Evolutionary conservation across 371 early-diverging fungal species (phyloP), one percentile per base, ranked within the genome.

Genomic region (Lichtheimia ornata): DNA sequence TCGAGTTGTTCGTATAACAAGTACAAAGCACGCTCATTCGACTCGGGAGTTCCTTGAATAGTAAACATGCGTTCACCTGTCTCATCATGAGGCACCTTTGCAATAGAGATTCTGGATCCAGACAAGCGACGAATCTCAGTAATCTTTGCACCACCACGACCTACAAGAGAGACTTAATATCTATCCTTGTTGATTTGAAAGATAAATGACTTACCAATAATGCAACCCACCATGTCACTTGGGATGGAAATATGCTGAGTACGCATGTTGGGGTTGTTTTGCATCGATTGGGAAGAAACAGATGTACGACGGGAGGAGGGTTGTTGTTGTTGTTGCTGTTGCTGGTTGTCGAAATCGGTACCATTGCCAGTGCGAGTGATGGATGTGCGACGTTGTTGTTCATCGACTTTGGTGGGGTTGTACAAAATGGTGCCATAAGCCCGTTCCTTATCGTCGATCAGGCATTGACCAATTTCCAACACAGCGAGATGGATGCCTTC

Each of bases 1-100:
- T 97, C 95, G 58, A 97, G 72, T 73, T 94, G 89, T 20, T 88
- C 88, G 69, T 94, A 93, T 45, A 97, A 83, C 68, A 96, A 81
- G 59, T 88, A 93, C 56, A 95, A 77, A 2, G 97, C 97, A 73
- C 88, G 88, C 74, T 93, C 91, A 72, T 92, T 94, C 58, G 89
- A 80, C 65, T 95, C 94, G 12, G 87, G 76, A 1, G 91, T 85
- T 44, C 97, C 97, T 56, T 88, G 87, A 69, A 97, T 91, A 24
- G 95, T 95, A 59, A 97, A 91, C 82, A 94, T 86, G 9, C 96
- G 84, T 69, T 94, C 94, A 53, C 85, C 89, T 25, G 82, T 70
- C 57, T 87, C 89, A 61, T 90, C 88, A 67, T 90, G 88, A 7
- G 90, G 86, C 1, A 82, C 79, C 72, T 91, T 91, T 56, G 91